phyloP scores from a whole-genome alignment of 2,329 filamentous ascomycete species.

The Xylaria sp. region DNA sequence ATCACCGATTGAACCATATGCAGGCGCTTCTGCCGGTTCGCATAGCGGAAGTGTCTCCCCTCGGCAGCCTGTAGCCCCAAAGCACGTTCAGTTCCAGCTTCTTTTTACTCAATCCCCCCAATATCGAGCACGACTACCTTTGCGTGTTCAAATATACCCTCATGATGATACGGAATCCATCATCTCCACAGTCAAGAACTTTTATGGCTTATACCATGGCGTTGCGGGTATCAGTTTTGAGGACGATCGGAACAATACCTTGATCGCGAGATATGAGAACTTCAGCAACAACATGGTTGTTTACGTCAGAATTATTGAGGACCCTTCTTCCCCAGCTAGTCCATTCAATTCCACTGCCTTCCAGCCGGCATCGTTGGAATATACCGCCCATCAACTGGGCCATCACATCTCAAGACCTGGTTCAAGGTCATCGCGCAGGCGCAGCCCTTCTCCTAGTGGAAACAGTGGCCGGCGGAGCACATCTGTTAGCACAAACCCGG shows the following conservation, averaged over 20 bases:
- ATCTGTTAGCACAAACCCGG: constrained; percentile 65
- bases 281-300: constrained; percentile 91
- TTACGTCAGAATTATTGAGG: constrained; percentile 83
- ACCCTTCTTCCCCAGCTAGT: constrained; percentile 52
- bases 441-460: constrained; percentile 77
- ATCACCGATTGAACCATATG: constrained; percentile 49
- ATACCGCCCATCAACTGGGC: constrained; percentile 55
- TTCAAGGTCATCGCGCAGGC: constrained; percentile 74
- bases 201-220: constrained; percentile 91
- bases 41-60: constrained; percentile 54
- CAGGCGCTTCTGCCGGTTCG: constrained; percentile 46
- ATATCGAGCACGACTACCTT: constrained; percentile 76
- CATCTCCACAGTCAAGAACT: constrained; percentile 98
- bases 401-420: constrained; percentile 70
- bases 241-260: constrained; percentile 83
- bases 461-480: constrained; percentile 76
- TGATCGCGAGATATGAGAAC: constrained; percentile 97
- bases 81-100: constrained; percentile 81
- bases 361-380: constrained; percentile 59
- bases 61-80: constrained; percentile 58
- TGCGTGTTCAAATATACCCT: constrained; percentile 88
- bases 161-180: constrained; percentile 98
- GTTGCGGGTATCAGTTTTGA: constrained; percentile 92
- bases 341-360: constrained; percentile 59
- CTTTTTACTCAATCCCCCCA: constrained; percentile 71